Percentiles rank a stretch among this genome's conserved stretches.
Conservation (phyloP, 148 eudicot species). For the Camellia lanceoleosa region DNA sequence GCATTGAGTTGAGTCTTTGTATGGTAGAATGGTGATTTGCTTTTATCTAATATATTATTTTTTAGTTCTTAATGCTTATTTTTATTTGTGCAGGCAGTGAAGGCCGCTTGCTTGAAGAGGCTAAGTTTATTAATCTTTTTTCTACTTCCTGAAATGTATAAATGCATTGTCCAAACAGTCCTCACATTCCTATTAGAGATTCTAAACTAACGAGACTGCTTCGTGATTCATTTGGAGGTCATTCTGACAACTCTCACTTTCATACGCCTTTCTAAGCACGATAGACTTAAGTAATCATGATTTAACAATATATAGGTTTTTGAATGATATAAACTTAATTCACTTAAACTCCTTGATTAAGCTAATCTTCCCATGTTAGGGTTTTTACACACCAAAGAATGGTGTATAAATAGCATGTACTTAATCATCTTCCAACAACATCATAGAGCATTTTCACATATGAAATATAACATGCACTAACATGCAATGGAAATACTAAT, state of each 20-base stretch:
- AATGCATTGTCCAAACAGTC: conserved; percentile 88
- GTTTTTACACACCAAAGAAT: too few relatives aligned
- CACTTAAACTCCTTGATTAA: too few relatives aligned
- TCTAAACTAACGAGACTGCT: conserved; percentile 92
- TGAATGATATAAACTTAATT: too few relatives aligned
- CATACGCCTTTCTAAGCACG: background rate
- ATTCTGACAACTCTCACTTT: conserved; percentile 6
- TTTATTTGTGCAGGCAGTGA: conserved; percentile 67
- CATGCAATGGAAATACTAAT: too few relatives aligned
- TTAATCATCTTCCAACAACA: too few relatives aligned
- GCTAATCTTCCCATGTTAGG: too few relatives aligned
- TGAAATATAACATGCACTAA: too few relatives aligned
- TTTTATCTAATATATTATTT: conserved; percentile 6
- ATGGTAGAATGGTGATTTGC: background rate
- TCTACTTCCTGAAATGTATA: conserved; percentile 88
- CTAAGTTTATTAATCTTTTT: conserved; percentile 94
- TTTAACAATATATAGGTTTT: too few relatives aligned
- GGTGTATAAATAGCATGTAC: too few relatives aligned
- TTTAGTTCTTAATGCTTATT: conserved; percentile 1
- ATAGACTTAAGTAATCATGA: too few relatives aligned
- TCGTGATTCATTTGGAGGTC: conserved; percentile 99
- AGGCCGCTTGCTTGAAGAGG: conserved; percentile 91
- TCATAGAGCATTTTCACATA: too few relatives aligned
- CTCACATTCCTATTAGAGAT: conserved; percentile 91
- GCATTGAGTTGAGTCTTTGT: background rate